Evolutionary conservation across 192 early-diverging fungal species (phyloP).

Genomic region (Coemansia sp.): DNA sequence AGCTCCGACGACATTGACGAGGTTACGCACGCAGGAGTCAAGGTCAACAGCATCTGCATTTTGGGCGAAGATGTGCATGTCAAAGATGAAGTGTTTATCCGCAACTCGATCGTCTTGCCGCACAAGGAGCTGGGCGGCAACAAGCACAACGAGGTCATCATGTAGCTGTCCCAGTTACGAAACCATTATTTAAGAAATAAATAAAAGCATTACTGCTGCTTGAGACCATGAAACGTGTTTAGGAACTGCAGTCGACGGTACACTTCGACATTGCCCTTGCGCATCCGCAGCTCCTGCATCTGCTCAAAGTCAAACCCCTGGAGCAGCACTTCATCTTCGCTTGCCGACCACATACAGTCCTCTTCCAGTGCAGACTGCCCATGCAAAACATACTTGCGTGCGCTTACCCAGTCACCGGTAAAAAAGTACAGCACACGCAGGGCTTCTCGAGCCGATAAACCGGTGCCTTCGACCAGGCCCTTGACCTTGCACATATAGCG

Average conservation of each 20-base stretch:
- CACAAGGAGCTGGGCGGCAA: slow-evolving; percentile 91
- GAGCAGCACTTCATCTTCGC: slow-evolving; percentile 31
- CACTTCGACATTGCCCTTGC: slow-evolving; percentile 47
- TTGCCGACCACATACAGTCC: slow-evolving; percentile 33
- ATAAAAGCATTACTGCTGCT: slow-evolving; percentile 4
- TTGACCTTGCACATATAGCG: slow-evolving; percentile 45
- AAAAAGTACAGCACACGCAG: slow-evolving; percentile 37
- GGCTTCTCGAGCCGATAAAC: slow-evolving; percentile 27
- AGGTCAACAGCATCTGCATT: slow-evolving; percentile 89
- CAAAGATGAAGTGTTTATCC: slow-evolving; percentile 88
- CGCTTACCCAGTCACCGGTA: slow-evolving; percentile 47
- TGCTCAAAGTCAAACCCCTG: slow-evolving; percentile 14
- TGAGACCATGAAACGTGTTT: slow-evolving; percentile 36
- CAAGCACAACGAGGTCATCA: slow-evolving; percentile 93
- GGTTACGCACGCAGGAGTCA: slow-evolving; percentile 82
- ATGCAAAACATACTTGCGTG: slow-evolving; percentile 30
- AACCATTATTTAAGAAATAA: neutral
- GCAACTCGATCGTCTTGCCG: slow-evolving; percentile 96
- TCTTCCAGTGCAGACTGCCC: slow-evolving; percentile 12
- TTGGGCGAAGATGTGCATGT: slow-evolving; percentile 90
- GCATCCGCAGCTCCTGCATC: slow-evolving; percentile 38
- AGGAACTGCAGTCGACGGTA: slow-evolving; percentile 52
- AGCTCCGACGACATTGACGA: slow-evolving; percentile 67
- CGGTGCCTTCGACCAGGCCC: slow-evolving; percentile 36
- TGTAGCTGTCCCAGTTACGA: slow-evolving; percentile 57